These are phyloP conservation scores for Sphagnum tenellum DNA, from an alignment of 225 moss, liverwort and hornwort genomes.

Conservation along the genomic window DNA sequence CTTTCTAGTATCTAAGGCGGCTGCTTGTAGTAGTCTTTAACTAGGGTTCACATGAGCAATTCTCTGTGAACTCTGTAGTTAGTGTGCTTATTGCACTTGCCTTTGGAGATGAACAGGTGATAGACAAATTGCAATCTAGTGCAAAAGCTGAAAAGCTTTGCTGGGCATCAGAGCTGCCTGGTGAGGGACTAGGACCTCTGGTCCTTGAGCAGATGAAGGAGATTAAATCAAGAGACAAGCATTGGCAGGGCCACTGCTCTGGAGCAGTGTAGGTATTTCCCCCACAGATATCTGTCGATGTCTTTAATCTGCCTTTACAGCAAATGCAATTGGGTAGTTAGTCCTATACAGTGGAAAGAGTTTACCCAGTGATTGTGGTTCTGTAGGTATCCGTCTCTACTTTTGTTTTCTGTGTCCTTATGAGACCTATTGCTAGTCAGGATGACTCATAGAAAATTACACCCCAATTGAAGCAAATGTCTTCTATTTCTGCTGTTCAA, in stretches of 20 bases:
- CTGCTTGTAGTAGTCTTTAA: too few relatives aligned
- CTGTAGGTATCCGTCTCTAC: too few relatives aligned
- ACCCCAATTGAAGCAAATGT: too few relatives aligned
- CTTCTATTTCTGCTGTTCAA: too few relatives aligned
- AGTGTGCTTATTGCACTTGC: background rate
- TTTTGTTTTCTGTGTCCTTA: too few relatives aligned
- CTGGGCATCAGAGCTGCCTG: conserved; percentile 88
- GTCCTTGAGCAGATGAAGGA: conserved; percentile 74
- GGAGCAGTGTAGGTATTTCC: conserved; percentile 99
- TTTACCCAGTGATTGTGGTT: too few relatives aligned
- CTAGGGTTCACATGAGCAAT: background rate
- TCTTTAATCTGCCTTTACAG: too few relatives aligned
- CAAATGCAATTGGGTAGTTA: too few relatives aligned
- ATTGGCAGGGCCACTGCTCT: conserved; percentile 98
- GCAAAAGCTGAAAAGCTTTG: conserved; percentile 54
- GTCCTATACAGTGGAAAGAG: too few relatives aligned
- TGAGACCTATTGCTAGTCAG: too few relatives aligned
- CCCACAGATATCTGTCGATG: conserved; percentile 2
- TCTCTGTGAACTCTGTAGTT: background rate
- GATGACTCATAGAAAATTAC: too few relatives aligned
- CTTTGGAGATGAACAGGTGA: conserved; percentile 36
- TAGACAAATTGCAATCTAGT: conserved; percentile 74
- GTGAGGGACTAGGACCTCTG: conserved; percentile 57
- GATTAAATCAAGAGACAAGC: conserved; percentile 66
- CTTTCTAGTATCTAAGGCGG: background rate